These are phyloP conservation scores for Rosa lucieae DNA, from an alignment of 306 rosid genomes.

Conservation along the genomic window DNA sequence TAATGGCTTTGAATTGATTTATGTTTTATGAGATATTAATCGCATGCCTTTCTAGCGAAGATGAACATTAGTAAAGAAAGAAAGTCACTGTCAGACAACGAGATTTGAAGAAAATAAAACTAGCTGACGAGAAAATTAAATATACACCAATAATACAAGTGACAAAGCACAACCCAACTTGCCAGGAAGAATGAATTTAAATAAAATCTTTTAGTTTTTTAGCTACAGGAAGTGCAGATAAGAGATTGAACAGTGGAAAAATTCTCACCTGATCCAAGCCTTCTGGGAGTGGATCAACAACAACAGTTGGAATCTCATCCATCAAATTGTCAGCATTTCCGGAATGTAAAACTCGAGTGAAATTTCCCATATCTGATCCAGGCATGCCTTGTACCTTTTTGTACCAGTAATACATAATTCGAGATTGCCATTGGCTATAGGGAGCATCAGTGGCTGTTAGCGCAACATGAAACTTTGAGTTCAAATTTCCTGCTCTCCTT, in stretches of 20 bases:
- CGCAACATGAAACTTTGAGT: constrained; percentile 68
- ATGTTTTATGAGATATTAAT: neutral
- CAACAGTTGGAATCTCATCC: constrained; percentile 93
- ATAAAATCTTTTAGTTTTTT: no score
- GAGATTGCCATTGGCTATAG: constrained; percentile 90
- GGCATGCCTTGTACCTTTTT: constrained; percentile 58
- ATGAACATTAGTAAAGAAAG: neutral
- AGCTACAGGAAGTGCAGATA: neutral
- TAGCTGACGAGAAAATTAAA: neutral
- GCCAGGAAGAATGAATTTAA: neutral
- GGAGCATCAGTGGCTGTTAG: constrained; percentile 90
- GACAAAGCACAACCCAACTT: constrained; percentile 1
- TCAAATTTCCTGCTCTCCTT: constrained; percentile 41
- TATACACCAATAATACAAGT: neutral
- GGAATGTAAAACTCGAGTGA: constrained; percentile 88
- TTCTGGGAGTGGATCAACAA: constrained; percentile 91
- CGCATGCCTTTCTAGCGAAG: neutral
- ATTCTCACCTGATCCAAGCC: constrained; percentile 82
- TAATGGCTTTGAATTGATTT: neutral
- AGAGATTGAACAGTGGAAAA: constrained; percentile 10
- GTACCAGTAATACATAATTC: constrained; percentile 95
- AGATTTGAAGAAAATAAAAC: neutral
- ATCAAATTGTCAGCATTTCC: constrained; percentile 86
- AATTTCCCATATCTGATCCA: constrained; percentile 93
- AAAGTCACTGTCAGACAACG: neutral